phyloP scores from a whole-genome alignment of 371 early-diverging fungal genomes.

The Dichotomocladium elegans region DNA sequence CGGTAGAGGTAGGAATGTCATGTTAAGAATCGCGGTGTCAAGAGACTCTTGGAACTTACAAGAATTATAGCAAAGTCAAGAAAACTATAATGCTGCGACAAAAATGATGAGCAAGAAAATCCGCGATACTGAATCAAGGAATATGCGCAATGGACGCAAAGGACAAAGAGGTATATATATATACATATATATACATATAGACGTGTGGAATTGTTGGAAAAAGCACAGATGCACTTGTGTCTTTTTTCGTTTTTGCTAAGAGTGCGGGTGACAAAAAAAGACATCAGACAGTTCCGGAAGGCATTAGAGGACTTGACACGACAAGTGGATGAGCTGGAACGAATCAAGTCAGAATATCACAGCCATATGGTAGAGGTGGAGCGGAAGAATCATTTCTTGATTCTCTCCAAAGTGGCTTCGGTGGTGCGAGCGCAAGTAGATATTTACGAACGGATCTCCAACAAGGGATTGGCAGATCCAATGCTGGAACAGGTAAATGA shows the following conservation, averaged over 20 bases:
- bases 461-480: conserved; percentile 47
- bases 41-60: no score
- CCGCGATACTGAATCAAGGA: conserved; percentile 47
- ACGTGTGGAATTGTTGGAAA: background rate
- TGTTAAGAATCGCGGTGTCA: no score
- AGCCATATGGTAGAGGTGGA: conserved; percentile 44
- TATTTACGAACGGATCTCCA: conserved; percentile 46
- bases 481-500: conserved; percentile 42
- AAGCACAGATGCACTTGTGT: no score
- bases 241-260: no score
- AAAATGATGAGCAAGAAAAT: conserved; percentile 48
- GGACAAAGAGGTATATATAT: conserved; percentile 41
- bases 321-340: conserved; percentile 52
- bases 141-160: conserved; percentile 41
- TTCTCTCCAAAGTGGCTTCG: conserved; percentile 40
- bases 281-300: conserved; percentile 42
- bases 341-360: conserved; percentile 43
- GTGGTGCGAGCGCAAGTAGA: conserved; percentile 53
- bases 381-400: conserved; percentile 37
- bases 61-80: conserved; percentile 30
- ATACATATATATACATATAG: background rate
- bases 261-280: conserved; percentile 8
- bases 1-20: conserved; percentile 33
- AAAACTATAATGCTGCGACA: conserved; percentile 43
- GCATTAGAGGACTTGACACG: conserved; percentile 40